Base-by-base conservation (phyloP, 2,329 filamentous ascomycete species). In the Cercospora beticola region DNA sequence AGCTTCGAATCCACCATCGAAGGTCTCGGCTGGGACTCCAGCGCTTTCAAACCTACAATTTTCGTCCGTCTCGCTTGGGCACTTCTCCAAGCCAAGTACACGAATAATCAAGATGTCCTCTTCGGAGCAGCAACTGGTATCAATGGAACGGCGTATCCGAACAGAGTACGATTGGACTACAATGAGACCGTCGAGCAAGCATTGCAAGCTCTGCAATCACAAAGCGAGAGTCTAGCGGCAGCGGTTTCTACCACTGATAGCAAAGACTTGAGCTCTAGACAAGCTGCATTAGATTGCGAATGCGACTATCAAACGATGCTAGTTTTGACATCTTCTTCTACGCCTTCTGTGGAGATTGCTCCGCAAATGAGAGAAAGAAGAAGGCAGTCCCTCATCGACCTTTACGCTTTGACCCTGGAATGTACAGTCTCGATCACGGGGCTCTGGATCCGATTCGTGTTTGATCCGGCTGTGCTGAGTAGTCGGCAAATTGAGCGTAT, bases 271-370 rank as follows among this genome's bases (percentile, higher is more conserved):
- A 36, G 18, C 16, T 59, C 56, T 2, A 18, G 30, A 21, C 7
- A 36, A 23, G 31, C 21, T 9, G 54, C 54, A 9, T 23, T 36
- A 1, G 36, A 57, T 3, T 9, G 23, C 14, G 86, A 86, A 2
- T 88, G 86, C 72, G 83, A 87, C 69, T 82, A 88, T 64, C 83
- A 85, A 21, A 86, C 85, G 0, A 82, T 86, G 10, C 77, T 88
- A 1, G 84, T 65, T 1, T 4, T 65, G 18, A 65, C 54, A 4
- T 33, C 28, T 5, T 59, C 56, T 7, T 59, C 56, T 9, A 14
- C 56, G 16, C 9, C 31, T 18, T 59, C 62, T 28, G 33, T 28
- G 5, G 62, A 49, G 10, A 6, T 28, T 16, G 14, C n/a, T 5
- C 52, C 33, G 8, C 62, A 65, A 16, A 31, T 33, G n/a, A 16